A percentile compares a stretch with the other conserved stretches of the same genome.
Evolutionary conservation across 192 early-diverging fungal genomes (phyloP).

Genomic region (Coemansia sp.): DNA sequence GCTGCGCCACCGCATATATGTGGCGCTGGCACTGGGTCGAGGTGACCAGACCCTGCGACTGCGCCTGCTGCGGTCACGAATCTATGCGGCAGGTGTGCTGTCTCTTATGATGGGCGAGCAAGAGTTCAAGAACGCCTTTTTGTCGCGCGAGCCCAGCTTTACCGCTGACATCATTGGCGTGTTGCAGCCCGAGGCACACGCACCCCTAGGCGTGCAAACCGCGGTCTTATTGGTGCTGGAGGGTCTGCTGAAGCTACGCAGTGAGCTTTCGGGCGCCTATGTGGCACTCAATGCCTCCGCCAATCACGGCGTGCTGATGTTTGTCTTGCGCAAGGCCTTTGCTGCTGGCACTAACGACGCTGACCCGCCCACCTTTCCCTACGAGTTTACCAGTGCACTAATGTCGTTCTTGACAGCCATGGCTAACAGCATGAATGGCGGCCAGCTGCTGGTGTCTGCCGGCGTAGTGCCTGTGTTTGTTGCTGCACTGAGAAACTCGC

Average conservation of each 20-base stretch:
- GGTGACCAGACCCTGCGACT: constrained; percentile 48
- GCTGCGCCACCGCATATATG: constrained; percentile 76
- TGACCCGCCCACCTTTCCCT: constrained; percentile 27
- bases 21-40: constrained; percentile 62
- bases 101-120: constrained; percentile 58
- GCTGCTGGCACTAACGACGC: constrained; percentile 29
- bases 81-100: constrained; percentile 77
- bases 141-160: constrained; percentile 87
- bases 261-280: constrained; percentile 73
- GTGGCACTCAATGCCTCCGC: constrained; percentile 87
- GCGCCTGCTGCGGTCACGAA: constrained; percentile 67
- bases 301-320: constrained; percentile 89
- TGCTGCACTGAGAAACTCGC: constrained; percentile 66
- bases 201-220: constrained; percentile 72
- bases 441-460: constrained; percentile 86
- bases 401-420: constrained; percentile 76
- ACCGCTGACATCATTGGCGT: constrained; percentile 75
- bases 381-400: constrained; percentile 82
- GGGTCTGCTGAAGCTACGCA: constrained; percentile 75
- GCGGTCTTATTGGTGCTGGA: constrained; percentile 81
- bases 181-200: constrained; percentile 67
- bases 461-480: constrained; percentile 84
- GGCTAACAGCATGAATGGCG: constrained; percentile 75
- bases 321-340: constrained; percentile 73
- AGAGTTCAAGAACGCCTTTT: constrained; percentile 66